Percentiles rank a stretch among this genome's conserved stretches.
These are phyloP conservation scores for Aspergillus saccharolyticus DNA, from an alignment of 495 filamentous ascomycete species.

Conservation along the genomic window DNA sequence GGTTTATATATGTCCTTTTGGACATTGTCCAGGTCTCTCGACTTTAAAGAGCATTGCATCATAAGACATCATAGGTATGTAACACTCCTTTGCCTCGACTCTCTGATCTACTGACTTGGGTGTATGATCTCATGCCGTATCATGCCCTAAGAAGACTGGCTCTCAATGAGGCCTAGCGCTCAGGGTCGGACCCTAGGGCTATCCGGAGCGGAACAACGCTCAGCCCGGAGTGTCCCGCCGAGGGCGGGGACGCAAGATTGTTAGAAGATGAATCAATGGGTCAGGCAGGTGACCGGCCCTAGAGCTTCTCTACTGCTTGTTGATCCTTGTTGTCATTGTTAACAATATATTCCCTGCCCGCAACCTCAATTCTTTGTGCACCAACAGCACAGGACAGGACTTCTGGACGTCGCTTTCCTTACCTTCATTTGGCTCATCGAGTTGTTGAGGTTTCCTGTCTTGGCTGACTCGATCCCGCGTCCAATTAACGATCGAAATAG, in stretches of 20 bases:
- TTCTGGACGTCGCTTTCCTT: not conserved
- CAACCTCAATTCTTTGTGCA: not conserved
- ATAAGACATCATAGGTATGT: conserved; percentile 42
- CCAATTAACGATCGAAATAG: conserved; percentile 1
- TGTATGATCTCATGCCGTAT: conserved; percentile 6
- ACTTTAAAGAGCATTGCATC: conserved; percentile 24
- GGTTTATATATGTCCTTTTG: conserved; percentile 3
- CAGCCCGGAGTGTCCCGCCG: conserved; percentile 17
- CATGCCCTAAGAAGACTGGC: conserved; percentile 19
- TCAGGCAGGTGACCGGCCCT: not conserved
- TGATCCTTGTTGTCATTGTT: not conserved
- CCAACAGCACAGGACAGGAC: conserved; percentile 8
- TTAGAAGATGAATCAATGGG: not conserved
- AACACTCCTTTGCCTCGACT: not conserved
- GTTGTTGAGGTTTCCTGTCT: conserved; percentile 5
- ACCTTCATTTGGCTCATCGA: conserved; percentile 1
- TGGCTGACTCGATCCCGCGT: conserved; percentile 3
- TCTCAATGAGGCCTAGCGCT: conserved; percentile 10
- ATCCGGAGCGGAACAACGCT: conserved; percentile 21
- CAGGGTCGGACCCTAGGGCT: conserved; percentile 36
- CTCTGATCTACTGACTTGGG: not conserved
- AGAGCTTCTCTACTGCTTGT: conserved; percentile 9
- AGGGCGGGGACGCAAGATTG: conserved; percentile 26
- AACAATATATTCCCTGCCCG: not conserved
- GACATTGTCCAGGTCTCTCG: not conserved